Evolutionary conservation across 306 rosid genomes (phyloP).

Genomic region (Castanea mollissima): DNA sequence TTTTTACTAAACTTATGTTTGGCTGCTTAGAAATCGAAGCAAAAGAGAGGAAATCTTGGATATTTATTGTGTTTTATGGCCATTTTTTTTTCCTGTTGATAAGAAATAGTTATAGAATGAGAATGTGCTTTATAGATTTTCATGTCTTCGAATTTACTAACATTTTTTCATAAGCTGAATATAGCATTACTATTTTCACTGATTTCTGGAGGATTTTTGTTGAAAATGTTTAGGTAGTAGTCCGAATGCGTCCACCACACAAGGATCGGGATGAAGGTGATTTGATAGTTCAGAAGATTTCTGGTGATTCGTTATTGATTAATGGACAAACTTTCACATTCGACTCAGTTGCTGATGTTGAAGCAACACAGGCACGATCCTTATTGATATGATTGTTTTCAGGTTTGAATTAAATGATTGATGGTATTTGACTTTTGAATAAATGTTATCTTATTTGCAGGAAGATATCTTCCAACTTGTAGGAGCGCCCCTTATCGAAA

Average conservation of each 20-base stretch:
- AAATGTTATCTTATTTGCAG: conserved; percentile 41
- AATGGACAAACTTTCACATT: conserved; percentile 91
- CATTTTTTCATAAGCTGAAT: neutral
- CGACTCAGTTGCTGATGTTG: conserved; percentile 81
- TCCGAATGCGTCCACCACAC: conserved; percentile 76
- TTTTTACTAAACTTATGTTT: neutral
- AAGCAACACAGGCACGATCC: conserved; percentile 76
- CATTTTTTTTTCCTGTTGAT: neutral
- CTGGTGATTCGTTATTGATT: conserved; percentile 62
- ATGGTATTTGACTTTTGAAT: conserved; percentile 6
- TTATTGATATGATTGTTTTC: conserved; percentile 5
- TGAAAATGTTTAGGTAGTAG: conserved; percentile 56
- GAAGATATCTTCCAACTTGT: conserved; percentile 87
- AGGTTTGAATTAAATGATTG: conserved; percentile 6
- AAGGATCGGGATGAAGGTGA: conserved; percentile 77
- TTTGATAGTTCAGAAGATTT: conserved; percentile 67
- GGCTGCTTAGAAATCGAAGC: neutral
- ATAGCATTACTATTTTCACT: neutral
- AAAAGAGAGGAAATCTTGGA: neutral
- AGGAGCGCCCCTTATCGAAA: conserved; percentile 88
- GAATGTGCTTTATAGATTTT: neutral
- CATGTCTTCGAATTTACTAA: neutral
- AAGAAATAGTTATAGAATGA: neutral
- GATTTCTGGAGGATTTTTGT: neutral
- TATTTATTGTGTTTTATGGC: neutral